Evolutionary conservation across 2,329 filamentous ascomycete genomes (phyloP).

Genomic region (Diaporthe vexans): DNA sequence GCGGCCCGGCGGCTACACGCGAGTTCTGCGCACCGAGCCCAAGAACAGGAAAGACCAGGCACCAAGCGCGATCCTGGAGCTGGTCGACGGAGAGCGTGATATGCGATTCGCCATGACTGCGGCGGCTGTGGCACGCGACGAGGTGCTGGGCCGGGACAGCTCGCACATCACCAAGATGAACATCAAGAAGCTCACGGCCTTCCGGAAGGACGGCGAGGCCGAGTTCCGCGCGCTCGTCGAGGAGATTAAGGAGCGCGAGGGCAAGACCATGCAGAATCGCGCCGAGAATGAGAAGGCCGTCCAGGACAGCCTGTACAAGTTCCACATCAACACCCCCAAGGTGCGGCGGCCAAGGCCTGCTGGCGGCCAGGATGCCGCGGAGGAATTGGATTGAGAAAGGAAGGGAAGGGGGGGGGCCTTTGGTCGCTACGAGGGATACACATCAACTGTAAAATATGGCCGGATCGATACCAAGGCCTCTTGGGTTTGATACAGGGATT

Average conservation of each 20-base stretch:
- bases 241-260: constrained; percentile 52
- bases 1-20: constrained; percentile 93
- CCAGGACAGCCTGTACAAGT: constrained; percentile 50
- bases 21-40: constrained; percentile 92
- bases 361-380: constrained; percentile 29
- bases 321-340: constrained; percentile 47
- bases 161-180: constrained; percentile 83
- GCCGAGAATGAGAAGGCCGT: constrained; percentile 24
- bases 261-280: constrained; percentile 7
- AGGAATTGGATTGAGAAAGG: neutral
- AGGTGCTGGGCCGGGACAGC: constrained; percentile 67
- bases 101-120: constrained; percentile 96
- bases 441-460: constrained; percentile 24
- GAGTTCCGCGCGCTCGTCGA: constrained; percentile 77
- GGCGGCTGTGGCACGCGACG: constrained; percentile 79
- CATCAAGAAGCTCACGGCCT: constrained; percentile 85
- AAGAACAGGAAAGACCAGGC: constrained; percentile 92
- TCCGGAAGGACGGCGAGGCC: constrained; percentile 74
- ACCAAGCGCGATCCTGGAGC: constrained; percentile 89
- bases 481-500: neutral
- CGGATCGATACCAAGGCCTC: neutral
- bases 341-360: constrained; percentile 43
- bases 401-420: too few relatives aligned
- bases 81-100: constrained; percentile 94
- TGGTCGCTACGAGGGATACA: neutral